Evolutionary conservation across 495 filamentous ascomycete species (phyloP), one percentile per base, ranked within the genome.

Genomic region (Wilcoxina mikolae): DNA sequence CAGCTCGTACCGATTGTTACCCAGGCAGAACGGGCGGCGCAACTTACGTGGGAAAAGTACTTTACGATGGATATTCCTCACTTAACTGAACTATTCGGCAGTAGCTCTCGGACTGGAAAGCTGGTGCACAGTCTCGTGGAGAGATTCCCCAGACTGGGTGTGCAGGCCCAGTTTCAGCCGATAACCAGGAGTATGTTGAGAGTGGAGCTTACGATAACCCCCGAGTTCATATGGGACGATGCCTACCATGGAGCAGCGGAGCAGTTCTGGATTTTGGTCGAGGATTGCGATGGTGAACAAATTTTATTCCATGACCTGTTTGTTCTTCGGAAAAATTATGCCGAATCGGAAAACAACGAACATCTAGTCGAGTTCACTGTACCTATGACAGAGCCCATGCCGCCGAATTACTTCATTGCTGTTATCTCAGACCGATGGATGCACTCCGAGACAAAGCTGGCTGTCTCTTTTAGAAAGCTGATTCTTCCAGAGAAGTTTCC

Each of bases 361-460:
- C 91, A 99, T 62, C 69, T 95, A n/a, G 83, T 99, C 28, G 91
- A 96, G 56, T 94, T 99, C 63, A 95, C 93, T 0, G 90, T 95
- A 3, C 83, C 91, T 0, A 91, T 99, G 59, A 84, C 87, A 1
- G 91, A 99, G 62, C 91, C 91, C 0, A 95, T 95, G 85, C 93
- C 91, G 3, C 91, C 91, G 0, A 93, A 96, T 63, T 96, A 96
- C 70, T 99, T 99, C 71, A 87, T 99, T 63, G 87, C 86, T 0
- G 75, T 95, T 52, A 73, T 94, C 15, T 95, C 89, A 2, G 91
- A 99, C 60, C 76, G 93, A 53, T 99, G 91, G 91, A 91, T 96
- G 85, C 87, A 94, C 62, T 87, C 90, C 11, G 89, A 96, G 70
- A 93, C 88, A 4, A 93, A 89, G 64, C 72, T 99, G 41, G 81